phyloP scores from a whole-genome alignment of 2,329 filamentous ascomycete species.

The Colletotrichum lindemuthianum region DNA sequence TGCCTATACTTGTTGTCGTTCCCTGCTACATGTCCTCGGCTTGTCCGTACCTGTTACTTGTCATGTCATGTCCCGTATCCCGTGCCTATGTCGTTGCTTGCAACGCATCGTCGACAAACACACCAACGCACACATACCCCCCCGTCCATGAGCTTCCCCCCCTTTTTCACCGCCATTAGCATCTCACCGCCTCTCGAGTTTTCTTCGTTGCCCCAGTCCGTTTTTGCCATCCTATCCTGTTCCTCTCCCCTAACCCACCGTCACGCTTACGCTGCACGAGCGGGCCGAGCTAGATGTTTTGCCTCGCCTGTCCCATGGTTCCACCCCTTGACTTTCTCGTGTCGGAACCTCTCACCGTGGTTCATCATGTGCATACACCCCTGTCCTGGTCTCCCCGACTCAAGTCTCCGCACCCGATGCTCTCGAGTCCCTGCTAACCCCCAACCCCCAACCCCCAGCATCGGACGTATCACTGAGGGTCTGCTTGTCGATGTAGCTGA shows the following conservation, averaged over 20 bases:
- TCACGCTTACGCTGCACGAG: slow-evolving; percentile 16
- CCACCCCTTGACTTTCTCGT: slow-evolving; percentile 8
- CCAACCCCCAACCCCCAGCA: slow-evolving; percentile 57
- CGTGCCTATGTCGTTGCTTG: slow-evolving; percentile 2
- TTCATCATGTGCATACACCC: slow-evolving; percentile 22
- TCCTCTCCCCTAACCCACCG: slow-evolving; percentile 24
- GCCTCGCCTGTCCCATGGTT: slow-evolving; percentile 29
- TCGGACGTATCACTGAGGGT: slow-evolving; percentile 83
- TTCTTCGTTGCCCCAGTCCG: slow-evolving; percentile 5
- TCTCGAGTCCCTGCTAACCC: slow-evolving; percentile 21
- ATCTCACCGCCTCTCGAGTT: slow-evolving; percentile 21
- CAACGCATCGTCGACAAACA: not conserved
- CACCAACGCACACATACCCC: slow-evolving; percentile 8
- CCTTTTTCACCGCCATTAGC: slow-evolving; percentile 24
- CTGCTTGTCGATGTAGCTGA: slow-evolving; percentile 77
- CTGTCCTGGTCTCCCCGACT: slow-evolving; percentile 23
- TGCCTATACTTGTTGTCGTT: not conserved
- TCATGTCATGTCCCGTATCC: not conserved
- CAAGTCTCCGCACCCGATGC: slow-evolving; percentile 20
- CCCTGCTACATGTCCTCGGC: not conserved
- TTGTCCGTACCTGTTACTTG: slow-evolving; percentile 13
- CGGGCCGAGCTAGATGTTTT: slow-evolving; percentile 34
- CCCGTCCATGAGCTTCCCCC: not conserved
- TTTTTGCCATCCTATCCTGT: slow-evolving; percentile 12
- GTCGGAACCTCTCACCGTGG: slow-evolving; percentile 26